These are phyloP conservation scores for Aspergillus fructus DNA, from an alignment of 2,329 filamentous ascomycete genomes.

Conservation along the genomic window DNA sequence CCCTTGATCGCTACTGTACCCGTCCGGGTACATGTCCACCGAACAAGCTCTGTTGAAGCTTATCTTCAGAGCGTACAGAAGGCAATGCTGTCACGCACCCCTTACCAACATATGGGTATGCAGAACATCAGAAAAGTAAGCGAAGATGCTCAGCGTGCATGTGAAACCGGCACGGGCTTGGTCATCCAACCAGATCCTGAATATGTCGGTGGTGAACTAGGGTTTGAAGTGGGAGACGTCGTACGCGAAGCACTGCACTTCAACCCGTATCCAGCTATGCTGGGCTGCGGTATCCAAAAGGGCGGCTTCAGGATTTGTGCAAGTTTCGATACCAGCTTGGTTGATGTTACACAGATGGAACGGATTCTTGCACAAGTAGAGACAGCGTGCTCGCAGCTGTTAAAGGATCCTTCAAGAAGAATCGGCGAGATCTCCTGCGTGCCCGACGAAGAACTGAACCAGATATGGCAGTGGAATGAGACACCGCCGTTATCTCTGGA, in stretches of 20 bases:
- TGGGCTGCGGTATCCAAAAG: conserved; percentile 46
- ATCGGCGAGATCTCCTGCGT: conserved; percentile 40
- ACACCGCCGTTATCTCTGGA: conserved; percentile 37
- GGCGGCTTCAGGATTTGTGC: conserved; percentile 46
- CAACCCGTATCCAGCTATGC: conserved; percentile 52
- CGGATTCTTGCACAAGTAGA: conserved; percentile 39
- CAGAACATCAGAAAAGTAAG: conserved; percentile 49
- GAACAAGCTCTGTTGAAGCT: conserved; percentile 25
- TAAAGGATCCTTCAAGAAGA: conserved; percentile 24
- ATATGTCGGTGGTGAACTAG: conserved; percentile 37
- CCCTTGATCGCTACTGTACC: conserved; percentile 52
- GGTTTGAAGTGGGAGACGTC: conserved; percentile 36
- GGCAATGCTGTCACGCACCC: conserved; percentile 38
- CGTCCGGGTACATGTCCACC: conserved; percentile 42
- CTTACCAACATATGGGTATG: conserved; percentile 51
- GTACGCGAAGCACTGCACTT: conserved; percentile 41
- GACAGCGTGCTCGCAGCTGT: conserved; percentile 27
- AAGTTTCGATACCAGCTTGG: conserved; percentile 43
- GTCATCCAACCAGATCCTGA: conserved; percentile 43
- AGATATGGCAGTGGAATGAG: conserved; percentile 47
- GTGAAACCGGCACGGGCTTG: conserved; percentile 35
- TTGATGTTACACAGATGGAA: conserved; percentile 38
- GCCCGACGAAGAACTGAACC: conserved; percentile 36
- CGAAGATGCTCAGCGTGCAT: conserved; percentile 39
- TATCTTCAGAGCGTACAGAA: conserved; percentile 34